These are phyloP conservation scores for Musa itinerans DNA, from an alignment of 176 grass and related monocot species.

Conservation along the genomic window DNA sequence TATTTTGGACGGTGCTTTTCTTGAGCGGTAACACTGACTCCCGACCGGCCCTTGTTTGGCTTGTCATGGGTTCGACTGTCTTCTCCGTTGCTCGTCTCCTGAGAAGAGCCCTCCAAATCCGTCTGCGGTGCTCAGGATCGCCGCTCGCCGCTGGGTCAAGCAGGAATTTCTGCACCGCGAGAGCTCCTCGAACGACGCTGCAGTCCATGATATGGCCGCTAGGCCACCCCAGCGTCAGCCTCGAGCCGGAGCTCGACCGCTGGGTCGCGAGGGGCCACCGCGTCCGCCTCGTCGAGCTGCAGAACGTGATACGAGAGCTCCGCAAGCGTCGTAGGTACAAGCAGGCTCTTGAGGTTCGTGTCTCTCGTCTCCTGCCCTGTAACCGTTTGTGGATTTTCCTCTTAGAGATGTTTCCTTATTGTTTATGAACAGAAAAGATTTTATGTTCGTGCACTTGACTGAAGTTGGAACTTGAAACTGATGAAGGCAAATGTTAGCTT, in stretches of 20 bases:
- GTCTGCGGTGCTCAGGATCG: background rate
- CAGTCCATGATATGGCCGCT: slow-evolving; percentile 62
- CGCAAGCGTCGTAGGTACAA: slow-evolving; percentile 45
- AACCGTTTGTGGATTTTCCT: slow-evolving; percentile 18
- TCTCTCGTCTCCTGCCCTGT: background rate
- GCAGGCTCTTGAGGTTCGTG: slow-evolving; percentile 73
- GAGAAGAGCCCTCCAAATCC: slow-evolving; percentile 15
- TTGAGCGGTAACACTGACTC: too few species aligned
- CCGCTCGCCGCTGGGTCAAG: background rate
- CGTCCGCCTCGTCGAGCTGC: slow-evolving; percentile 41
- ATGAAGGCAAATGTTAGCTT: background rate
- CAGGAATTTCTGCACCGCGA: slow-evolving; percentile 17
- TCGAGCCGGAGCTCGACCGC: slow-evolving; percentile 61
- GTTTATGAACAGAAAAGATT: background rate
- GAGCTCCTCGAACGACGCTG: slow-evolving; percentile 19
- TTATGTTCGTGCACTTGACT: background rate
- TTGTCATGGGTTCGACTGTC: slow-evolving; percentile 32
- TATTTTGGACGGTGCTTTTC: too few species aligned
- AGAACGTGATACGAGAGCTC: slow-evolving; percentile 46
- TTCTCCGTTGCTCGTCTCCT: slow-evolving; percentile 30
- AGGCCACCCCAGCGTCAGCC: slow-evolving; percentile 44
- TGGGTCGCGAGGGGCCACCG: slow-evolving; percentile 45
- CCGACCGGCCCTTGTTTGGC: background rate
- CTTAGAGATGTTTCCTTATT: background rate
- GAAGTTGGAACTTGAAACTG: background rate